phyloP scores from a whole-genome alignment of 1,139 yeast genomes.

The Protomyces pachydermus region DNA sequence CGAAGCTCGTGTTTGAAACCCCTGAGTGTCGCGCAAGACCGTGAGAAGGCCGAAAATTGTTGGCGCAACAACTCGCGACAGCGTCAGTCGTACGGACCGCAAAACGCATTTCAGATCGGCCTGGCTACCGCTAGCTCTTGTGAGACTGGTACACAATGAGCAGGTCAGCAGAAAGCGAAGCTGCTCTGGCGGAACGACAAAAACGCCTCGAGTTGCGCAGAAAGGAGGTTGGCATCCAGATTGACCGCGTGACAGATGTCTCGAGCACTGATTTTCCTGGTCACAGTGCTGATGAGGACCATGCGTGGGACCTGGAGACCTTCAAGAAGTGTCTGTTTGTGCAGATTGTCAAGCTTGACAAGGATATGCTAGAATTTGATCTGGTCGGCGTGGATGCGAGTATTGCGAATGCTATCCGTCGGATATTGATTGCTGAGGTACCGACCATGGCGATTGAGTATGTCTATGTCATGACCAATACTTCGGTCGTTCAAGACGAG shows the following conservation, averaged over 20 bases:
- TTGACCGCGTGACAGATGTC: slow-evolving; percentile 84
- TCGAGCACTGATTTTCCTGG: slow-evolving; percentile 90
- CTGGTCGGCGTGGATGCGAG: slow-evolving; percentile 83
- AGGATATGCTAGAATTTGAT: slow-evolving; percentile 78
- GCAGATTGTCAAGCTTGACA: slow-evolving; percentile 53
- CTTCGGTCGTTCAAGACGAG: slow-evolving; percentile 95
- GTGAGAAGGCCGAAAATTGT: no score
- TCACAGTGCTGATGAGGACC: slow-evolving; percentile 57
- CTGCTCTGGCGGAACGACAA: not conserved
- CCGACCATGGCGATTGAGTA: slow-evolving; percentile 94
- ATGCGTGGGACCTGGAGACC: slow-evolving; percentile 78
- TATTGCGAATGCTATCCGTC: slow-evolving; percentile 90
- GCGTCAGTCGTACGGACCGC: no score
- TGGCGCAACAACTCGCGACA: no score
- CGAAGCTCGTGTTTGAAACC: no score
- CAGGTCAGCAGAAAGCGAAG: not conserved
- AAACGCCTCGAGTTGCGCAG: slow-evolving; percentile 26
- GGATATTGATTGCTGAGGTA: slow-evolving; percentile 94
- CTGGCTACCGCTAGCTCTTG: no score
- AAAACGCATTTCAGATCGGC: no score
- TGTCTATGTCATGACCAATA: slow-evolving; percentile 84
- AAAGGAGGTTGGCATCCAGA: slow-evolving; percentile 80
- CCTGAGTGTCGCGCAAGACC: no score
- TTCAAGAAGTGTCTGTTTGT: slow-evolving; percentile 70
- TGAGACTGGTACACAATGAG: not conserved